These are phyloP conservation scores for Sclerotinia trifoliorum DNA, from an alignment of 2,329 filamentous ascomycete species.

Conservation along the genomic window DNA sequence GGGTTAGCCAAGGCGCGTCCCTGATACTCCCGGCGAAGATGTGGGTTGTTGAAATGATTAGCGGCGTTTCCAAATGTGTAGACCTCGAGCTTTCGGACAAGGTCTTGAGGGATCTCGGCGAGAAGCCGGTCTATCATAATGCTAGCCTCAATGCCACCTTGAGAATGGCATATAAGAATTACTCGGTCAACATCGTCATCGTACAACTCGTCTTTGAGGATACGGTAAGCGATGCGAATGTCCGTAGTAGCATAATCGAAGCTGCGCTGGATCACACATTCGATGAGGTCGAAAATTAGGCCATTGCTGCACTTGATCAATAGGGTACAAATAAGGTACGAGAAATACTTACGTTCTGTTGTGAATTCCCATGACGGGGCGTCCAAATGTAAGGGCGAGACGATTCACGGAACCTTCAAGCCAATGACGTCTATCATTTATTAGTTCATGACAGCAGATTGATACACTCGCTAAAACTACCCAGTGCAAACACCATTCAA, in stretches of 20 bases:
- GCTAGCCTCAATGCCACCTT: conserved; percentile 72
- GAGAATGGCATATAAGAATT: conserved; percentile 72
- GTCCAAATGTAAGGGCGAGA: conserved; percentile 68
- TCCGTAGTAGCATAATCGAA: conserved; percentile 70
- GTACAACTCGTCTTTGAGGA: conserved; percentile 63
- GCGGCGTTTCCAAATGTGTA: conserved; percentile 77
- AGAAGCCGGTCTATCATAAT: conserved; percentile 75
- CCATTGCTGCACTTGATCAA: conserved; percentile 46
- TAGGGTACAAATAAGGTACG: background rate
- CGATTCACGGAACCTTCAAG: conserved; percentile 69
- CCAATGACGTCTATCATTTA: conserved; percentile 55
- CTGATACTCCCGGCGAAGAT: conserved; percentile 51
- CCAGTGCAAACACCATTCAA: conserved; percentile 69
- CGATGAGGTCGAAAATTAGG: conserved; percentile 72
- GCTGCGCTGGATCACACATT: conserved; percentile 75
- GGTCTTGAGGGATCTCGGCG: conserved; percentile 64
- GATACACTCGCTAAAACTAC: conserved; percentile 43
- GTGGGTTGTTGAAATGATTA: conserved; percentile 80
- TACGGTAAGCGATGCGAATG: conserved; percentile 59
- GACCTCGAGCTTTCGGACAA: conserved; percentile 68
- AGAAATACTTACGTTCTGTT: conserved; percentile 58
- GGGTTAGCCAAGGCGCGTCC: conserved; percentile 42
- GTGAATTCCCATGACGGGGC: conserved; percentile 70
- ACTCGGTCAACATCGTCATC: conserved; percentile 64
- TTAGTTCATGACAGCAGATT: conserved; percentile 16